Evolutionary conservation across 495 filamentous ascomycete genomes (phyloP), one percentile per base, ranked within the genome.

Genomic region (Clohesyomyces aquaticus): DNA sequence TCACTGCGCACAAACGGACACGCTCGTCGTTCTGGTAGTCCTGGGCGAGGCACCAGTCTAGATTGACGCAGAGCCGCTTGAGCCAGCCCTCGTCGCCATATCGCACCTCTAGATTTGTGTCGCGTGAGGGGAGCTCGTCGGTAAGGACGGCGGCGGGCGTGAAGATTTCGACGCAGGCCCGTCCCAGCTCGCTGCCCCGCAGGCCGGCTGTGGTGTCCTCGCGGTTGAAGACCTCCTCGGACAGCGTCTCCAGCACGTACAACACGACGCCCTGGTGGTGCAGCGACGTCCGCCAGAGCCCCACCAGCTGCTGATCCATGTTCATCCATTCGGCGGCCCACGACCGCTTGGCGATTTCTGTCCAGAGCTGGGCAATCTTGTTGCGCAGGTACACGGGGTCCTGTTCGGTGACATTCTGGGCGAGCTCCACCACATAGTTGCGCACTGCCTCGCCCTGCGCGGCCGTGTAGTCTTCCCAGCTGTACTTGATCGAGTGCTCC

Each of bases 361-460:
- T 89, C 95, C 94, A 98, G 60, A 98, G 76, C 76, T 93, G 88
- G n/a, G 91, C 90, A 29, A 94, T 88, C 76, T 98, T 98, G 78
- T 94, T 98, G 69, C 93, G 85, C 65, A 98, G 76, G 71, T 91
- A 98, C 22, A 82, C 68, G 2, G 92, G 91, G 72, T 99, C 93
- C 22, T 87, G 81, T 53, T 83, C 82, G 10, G 83, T 78, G 56
- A 93, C 80, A 56, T 81, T 79, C 67, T 88, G 84, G n/a, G 92
- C 88, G 16, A 99, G 84, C 72, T 87, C 78, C 29, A 96, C 75
- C 32, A 95, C 82, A 82, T 90, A 91, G 42, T 79, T 76, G 28
- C 88, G 84, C 56, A 97, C 74, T n/a, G 79, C 80, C 12, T 72
- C 72, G 25, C 82, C 82, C 66, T 95, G 87, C 29, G 85, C 83